Evolutionary conservation across 768 basidiomycete genomes (phyloP).

Genomic region (Xerocomus potaroensis): DNA sequence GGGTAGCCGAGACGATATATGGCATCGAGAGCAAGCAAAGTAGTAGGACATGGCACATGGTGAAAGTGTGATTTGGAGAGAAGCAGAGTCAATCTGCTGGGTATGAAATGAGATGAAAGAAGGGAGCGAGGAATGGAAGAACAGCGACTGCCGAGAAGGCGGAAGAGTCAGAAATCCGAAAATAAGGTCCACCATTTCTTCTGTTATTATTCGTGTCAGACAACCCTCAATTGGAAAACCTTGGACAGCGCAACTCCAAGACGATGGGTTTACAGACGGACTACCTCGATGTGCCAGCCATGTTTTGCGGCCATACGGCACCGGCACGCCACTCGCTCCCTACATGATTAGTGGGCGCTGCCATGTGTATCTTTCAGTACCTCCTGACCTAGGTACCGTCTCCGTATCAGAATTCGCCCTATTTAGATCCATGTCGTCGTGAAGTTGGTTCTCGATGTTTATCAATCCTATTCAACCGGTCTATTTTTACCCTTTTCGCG

Average conservation of each 20-base stretch:
- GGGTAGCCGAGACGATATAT: conserved; percentile 12
- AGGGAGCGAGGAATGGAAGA: conserved; percentile 1
- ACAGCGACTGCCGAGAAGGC: conserved; percentile 1
- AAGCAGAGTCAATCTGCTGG: not conserved
- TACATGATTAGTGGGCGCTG: not conserved
- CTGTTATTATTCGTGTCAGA: not conserved
- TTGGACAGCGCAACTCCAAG: not conserved
- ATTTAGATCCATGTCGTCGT: not conserved
- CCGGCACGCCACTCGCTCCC: not conserved
- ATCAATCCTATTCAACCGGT: too few species aligned
- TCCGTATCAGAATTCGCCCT: conserved; percentile 1
- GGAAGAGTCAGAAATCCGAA: not conserved
- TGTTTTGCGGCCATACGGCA: too few species aligned
- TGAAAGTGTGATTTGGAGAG: conserved; percentile 2
- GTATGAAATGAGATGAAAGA: not conserved
- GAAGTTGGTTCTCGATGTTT: too few species aligned
- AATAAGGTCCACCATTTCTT: not conserved
- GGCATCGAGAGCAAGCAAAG: conserved; percentile 9
- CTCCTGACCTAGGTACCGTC: not conserved
- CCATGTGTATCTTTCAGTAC: not conserved
- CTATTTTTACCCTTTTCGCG: too few species aligned
- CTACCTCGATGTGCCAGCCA: not conserved
- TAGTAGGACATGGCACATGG: not conserved
- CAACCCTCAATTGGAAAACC: not conserved
- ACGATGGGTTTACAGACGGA: not conserved